A percentile compares a stretch with the other conserved stretches of the same genome.
Conservation (phyloP, 176 grass and related monocot genomes). For the Aegilops sharonensis region DNA sequence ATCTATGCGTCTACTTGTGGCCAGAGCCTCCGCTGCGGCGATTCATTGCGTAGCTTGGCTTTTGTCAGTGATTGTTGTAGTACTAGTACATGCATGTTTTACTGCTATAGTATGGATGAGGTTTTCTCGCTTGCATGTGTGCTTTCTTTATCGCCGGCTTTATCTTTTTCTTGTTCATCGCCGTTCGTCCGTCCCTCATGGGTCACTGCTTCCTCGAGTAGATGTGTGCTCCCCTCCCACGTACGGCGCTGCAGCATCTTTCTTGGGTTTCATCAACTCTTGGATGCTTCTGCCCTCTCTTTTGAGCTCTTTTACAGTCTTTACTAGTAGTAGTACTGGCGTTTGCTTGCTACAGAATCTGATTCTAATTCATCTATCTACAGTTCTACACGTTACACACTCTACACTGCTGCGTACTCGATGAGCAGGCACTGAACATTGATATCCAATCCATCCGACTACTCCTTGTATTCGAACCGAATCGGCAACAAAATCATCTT, state of each 20-base stretch:
- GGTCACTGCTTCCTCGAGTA: slow-evolving; percentile 1
- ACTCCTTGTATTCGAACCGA: neutral
- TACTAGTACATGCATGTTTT: no score
- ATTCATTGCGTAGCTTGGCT: neutral
- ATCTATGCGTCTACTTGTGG: slow-evolving; percentile 22
- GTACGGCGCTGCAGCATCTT: slow-evolving; percentile 42
- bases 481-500: neutral
- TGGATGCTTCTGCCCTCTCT: neutral
- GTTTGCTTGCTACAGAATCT: neutral
- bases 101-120: neutral
- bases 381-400: no score
- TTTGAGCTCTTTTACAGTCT: neutral
- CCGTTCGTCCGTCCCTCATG: neutral
- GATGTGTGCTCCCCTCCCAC: slow-evolving; percentile 11
- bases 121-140: neutral
- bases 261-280: slow-evolving; percentile 39
- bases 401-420: neutral
- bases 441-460: neutral
- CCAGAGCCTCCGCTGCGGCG: slow-evolving; percentile 1
- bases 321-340: neutral
- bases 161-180: slow-evolving; percentile 20
- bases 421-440: neutral
- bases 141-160: neutral
- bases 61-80: no score
- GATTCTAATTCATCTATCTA: neutral